Evolutionary conservation across 1,284 basidiomycete genomes (phyloP).

Genomic region (Schizophyllum commune): DNA sequence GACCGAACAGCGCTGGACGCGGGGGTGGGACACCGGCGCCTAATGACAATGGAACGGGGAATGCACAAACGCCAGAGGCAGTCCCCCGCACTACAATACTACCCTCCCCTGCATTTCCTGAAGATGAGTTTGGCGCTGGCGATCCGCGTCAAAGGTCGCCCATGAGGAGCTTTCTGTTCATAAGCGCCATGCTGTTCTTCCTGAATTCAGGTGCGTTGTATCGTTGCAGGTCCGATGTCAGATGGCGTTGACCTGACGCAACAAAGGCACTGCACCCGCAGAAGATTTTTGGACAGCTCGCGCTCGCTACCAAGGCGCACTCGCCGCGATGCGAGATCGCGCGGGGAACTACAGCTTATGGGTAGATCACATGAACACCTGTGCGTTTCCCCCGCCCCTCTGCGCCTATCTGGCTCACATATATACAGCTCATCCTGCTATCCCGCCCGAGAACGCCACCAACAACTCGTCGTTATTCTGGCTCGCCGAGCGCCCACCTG

Average conservation of each 20-base stretch:
- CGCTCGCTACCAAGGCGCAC: slow-evolving; percentile 55
- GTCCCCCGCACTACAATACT: not conserved
- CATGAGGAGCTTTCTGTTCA: slow-evolving; percentile 65
- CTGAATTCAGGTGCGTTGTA: slow-evolving; percentile 21
- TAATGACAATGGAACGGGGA: too few relatives aligned
- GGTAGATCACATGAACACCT: not conserved
- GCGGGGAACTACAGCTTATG: not conserved
- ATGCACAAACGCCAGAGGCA: not conserved
- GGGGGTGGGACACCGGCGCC: too few relatives aligned
- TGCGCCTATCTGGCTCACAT: slow-evolving; percentile 32
- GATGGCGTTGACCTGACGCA: not conserved
- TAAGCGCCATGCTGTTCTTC: slow-evolving; percentile 67
- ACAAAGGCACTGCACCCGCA: slow-evolving; percentile 51
- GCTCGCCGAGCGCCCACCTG: not conserved
- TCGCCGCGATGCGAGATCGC: slow-evolving; percentile 41
- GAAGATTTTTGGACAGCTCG: slow-evolving; percentile 47
- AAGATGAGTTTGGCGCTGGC: not conserved
- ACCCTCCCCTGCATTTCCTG: not conserved
- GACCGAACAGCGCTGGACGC: too few relatives aligned
- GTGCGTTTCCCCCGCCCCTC: not conserved
- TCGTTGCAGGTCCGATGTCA: not conserved
- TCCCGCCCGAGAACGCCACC: slow-evolving; percentile 42
- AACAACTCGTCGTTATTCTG: slow-evolving; percentile 5
- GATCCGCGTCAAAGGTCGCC: slow-evolving; percentile 19
- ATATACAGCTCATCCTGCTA: slow-evolving; percentile 53